phyloP scores from a whole-genome alignment of 345 rosid genomes.

The Crucihimalaya himalaica region DNA sequence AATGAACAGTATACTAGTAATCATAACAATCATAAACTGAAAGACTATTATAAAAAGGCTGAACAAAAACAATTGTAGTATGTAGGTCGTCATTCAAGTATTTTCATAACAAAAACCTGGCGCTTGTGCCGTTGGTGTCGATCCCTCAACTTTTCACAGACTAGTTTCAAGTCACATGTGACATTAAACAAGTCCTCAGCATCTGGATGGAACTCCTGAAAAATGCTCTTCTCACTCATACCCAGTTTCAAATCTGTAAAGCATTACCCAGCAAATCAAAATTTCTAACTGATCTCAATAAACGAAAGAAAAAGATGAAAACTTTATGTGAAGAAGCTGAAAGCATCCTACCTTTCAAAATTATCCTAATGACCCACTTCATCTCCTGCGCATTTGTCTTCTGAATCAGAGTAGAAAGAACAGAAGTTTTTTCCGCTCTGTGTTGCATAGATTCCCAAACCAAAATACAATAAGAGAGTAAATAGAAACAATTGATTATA shows the following conservation, averaged over 20 bases:
- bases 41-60: background rate
- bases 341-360: constrained; percentile 68
- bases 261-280: constrained; percentile 18
- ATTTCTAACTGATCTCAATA: background rate
- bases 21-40: constrained; percentile 6
- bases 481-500: background rate
- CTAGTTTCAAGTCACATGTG: constrained; percentile 93
- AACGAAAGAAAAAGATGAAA: background rate
- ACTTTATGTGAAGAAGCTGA: background rate
- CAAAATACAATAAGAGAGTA: background rate
- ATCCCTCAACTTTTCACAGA: constrained; percentile 83
- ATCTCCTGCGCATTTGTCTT: constrained; percentile 95
- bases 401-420: constrained; percentile 77
- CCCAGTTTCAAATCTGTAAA: constrained; percentile 88
- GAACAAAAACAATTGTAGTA: too few species aligned
- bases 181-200: constrained; percentile 97
- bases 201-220: constrained; percentile 96
- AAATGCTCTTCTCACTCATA: constrained; percentile 86
- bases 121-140: constrained; percentile 86
- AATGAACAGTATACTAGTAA: background rate
- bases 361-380: constrained; percentile 94
- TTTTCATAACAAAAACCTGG: constrained; percentile 56
- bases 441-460: background rate
- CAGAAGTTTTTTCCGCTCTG: constrained; percentile 68
- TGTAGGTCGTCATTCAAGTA: background rate